These are phyloP conservation scores for Eleusine indica DNA, from an alignment of 176 grass and related monocot genomes.

Conservation along the genomic window DNA sequence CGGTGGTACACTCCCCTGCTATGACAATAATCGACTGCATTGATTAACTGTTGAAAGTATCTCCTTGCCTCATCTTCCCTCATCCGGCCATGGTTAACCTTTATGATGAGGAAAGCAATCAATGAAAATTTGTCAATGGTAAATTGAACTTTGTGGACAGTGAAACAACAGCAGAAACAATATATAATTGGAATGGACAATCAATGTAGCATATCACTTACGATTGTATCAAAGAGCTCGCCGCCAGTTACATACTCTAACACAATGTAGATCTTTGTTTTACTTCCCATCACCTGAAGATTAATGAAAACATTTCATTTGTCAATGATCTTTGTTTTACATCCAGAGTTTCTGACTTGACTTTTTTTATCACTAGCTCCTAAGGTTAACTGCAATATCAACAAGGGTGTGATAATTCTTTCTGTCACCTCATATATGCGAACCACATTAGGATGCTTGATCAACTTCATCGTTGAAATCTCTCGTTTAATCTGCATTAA, in stretches of 20 bases:
- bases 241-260: conserved; percentile 86
- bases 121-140: neutral
- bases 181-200: neutral
- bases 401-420: neutral
- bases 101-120: conserved; percentile 32
- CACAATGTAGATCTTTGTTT: conserved; percentile 90
- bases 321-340: neutral
- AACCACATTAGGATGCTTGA: conserved; percentile 97
- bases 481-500: conserved; percentile 89
- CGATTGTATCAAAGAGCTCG: conserved; percentile 94
- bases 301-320: conserved; percentile 1
- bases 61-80: conserved; percentile 94
- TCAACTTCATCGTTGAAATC: conserved; percentile 94
- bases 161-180: conserved; percentile 3
- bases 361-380: neutral
- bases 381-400: conserved; percentile 12
- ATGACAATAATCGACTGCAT: conserved; percentile 98
- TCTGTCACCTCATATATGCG: conserved; percentile 76
- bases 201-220: conserved; percentile 49
- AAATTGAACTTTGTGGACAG: neutral
- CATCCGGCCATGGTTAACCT: conserved; percentile 95
- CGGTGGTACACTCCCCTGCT: conserved; percentile 98
- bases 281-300: conserved; percentile 96
- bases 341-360: too few species aligned
- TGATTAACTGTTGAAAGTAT: conserved; percentile 96